These are phyloP conservation scores for Populus deltoides DNA, from an alignment of 345 rosid species.

Conservation along the genomic window DNA sequence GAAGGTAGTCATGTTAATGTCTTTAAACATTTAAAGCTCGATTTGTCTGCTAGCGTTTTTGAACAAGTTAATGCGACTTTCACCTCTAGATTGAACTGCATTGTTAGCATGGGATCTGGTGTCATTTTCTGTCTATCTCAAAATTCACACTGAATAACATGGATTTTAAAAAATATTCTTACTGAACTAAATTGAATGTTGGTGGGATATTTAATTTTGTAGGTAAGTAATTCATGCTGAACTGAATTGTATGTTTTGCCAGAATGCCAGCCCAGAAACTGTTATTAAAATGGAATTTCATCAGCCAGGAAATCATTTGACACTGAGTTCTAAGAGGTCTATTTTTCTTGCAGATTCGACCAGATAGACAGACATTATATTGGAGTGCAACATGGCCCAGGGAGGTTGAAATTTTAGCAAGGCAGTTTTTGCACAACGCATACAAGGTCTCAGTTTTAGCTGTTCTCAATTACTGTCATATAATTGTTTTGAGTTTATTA, in stretches of 20 bases:
- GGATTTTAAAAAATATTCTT: not conserved
- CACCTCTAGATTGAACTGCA: not conserved
- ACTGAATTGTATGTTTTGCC: not conserved
- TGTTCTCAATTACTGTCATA: not conserved
- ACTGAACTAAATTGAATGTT: not conserved
- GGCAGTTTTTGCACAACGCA: conserved; percentile 81
- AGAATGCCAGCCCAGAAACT: not conserved
- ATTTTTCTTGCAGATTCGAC: conserved; percentile 64
- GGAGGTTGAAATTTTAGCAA: conserved; percentile 85
- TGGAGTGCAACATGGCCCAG: conserved; percentile 99
- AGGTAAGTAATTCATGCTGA: not conserved
- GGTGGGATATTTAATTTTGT: not conserved
- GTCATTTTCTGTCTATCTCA: not conserved
- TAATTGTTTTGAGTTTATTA: not conserved
- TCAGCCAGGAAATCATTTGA: not conserved
- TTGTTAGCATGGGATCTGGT: not conserved
- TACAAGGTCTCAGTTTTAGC: conserved; percentile 55
- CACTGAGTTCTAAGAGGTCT: not conserved
- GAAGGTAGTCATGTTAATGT: not conserved
- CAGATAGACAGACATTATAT: conserved; percentile 90
- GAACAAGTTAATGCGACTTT: not conserved
- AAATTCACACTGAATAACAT: not conserved
- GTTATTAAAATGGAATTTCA: not conserved
- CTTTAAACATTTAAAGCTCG: not conserved
- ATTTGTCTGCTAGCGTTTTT: not conserved